These are phyloP conservation scores for Karstenula rhodostoma DNA, from an alignment of 2,329 filamentous ascomycete genomes.

Conservation along the genomic window DNA sequence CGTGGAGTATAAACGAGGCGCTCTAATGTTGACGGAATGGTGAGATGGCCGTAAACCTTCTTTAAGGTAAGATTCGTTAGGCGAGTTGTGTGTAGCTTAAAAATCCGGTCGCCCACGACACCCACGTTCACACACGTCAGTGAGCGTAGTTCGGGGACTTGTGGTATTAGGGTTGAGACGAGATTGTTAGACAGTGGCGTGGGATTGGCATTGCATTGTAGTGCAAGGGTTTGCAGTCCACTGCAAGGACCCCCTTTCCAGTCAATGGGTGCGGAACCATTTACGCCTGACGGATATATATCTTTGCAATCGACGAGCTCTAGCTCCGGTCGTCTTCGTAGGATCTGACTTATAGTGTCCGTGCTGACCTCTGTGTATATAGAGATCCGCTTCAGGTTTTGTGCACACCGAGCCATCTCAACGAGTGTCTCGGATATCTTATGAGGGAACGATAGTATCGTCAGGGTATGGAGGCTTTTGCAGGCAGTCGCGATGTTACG, in stretches of 20 bases:
- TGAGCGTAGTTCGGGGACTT: background rate
- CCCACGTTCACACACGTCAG: background rate
- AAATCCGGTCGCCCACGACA: too few relatives aligned
- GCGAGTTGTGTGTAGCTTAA: background rate
- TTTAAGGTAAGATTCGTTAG: background rate
- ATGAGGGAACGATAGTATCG: slow-evolving; percentile 38
- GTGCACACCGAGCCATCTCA: slow-evolving; percentile 36
- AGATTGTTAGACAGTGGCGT: background rate
- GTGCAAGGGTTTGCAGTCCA: background rate
- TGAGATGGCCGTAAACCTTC: background rate
- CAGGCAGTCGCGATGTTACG: slow-evolving; percentile 51
- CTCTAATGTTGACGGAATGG: slow-evolving; percentile 1
- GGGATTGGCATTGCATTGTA: background rate
- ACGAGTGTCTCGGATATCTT: slow-evolving; percentile 37
- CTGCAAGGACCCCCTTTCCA: slow-evolving; percentile 6
- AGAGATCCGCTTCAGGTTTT: slow-evolving; percentile 36
- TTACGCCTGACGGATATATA: background rate
- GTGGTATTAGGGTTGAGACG: background rate
- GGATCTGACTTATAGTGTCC: slow-evolving; percentile 39
- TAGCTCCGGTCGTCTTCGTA: slow-evolving; percentile 30
- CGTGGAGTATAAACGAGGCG: background rate
- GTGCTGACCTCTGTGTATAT: slow-evolving; percentile 35
- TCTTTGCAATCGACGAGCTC: slow-evolving; percentile 24
- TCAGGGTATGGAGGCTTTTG: slow-evolving; percentile 42
- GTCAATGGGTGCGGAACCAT: background rate